A percentile compares a stretch with the other conserved stretches of the same genome.
These are phyloP conservation scores for Inga oerstediana DNA, from an alignment of 306 rosid species.

Conservation along the genomic window DNA sequence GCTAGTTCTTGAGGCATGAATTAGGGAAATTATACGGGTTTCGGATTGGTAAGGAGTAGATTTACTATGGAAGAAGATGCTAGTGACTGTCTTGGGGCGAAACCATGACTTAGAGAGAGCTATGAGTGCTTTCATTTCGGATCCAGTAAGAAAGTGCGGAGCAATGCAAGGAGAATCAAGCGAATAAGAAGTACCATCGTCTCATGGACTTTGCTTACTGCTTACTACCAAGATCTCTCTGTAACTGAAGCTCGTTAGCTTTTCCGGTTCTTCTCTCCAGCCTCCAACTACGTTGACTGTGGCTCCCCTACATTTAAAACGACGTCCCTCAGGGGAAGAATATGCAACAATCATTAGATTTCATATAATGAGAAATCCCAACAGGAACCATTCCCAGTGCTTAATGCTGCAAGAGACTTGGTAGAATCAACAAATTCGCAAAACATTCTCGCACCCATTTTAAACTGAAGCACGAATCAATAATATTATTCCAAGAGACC, in stretches of 20 bases:
- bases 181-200: neutral
- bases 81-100: neutral
- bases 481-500: neutral
- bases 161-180: neutral
- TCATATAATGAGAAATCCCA: neutral
- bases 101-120: neutral
- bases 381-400: neutral
- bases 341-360: too few species aligned
- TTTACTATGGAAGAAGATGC: neutral
- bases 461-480: neutral
- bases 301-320: too few species aligned
- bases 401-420: neutral
- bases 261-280: neutral
- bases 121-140: neutral
- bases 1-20: neutral
- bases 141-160: neutral
- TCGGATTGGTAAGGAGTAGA: neutral
- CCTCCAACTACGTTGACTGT: too few species aligned
- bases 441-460: neutral
- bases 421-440: neutral
- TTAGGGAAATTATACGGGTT: neutral
- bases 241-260: neutral
- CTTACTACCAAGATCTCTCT: neutral
- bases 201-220: neutral
- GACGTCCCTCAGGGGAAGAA: neutral